Percentiles rank a stretch among this genome's conserved stretches.
Conservation (phyloP, 2,329 filamentous ascomycete genomes). For the Dothistroma septosporum region DNA sequence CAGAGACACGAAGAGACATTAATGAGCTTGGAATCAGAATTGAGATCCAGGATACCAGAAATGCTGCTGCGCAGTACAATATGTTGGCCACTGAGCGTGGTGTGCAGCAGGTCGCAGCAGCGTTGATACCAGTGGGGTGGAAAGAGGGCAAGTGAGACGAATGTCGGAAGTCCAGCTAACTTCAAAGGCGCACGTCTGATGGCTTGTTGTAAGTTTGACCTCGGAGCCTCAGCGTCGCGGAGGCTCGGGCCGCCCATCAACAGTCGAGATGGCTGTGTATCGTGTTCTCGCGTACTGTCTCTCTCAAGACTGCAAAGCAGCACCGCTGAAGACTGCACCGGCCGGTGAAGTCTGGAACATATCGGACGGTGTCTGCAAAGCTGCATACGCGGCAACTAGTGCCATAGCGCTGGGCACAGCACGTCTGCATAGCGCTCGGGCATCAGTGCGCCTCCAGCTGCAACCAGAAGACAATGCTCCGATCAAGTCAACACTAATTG, state of each 20-base stretch:
- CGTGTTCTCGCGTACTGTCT: neutral
- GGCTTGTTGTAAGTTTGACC: neutral
- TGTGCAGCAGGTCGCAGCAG: conserved; percentile 77
- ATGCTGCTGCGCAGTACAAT: conserved; percentile 93
- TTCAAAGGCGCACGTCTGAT: neutral
- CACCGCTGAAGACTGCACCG: neutral
- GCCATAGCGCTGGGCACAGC: neutral
- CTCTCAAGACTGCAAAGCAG: neutral
- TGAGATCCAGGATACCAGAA: conserved; percentile 86
- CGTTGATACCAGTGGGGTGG: conserved; percentile 83
- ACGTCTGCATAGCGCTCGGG: neutral
- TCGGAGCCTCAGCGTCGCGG: neutral
- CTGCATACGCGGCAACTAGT: neutral
- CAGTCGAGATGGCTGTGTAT: neutral
- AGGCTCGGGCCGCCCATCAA: neutral
- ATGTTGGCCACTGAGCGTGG: conserved; percentile 90
- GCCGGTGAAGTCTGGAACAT: neutral
- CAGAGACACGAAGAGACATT: conserved; percentile 67
- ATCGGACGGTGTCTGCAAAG: neutral
- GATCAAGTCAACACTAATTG: neutral
- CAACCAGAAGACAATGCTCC: neutral
- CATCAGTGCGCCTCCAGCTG: neutral
- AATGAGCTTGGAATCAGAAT: conserved; percentile 76
- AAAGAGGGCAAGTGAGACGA: conserved; percentile 47
- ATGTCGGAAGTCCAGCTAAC: neutral